These are phyloP conservation scores for Phytophthora rubi DNA, from an alignment of 352 stramenopile species.

Conservation along the genomic window DNA sequence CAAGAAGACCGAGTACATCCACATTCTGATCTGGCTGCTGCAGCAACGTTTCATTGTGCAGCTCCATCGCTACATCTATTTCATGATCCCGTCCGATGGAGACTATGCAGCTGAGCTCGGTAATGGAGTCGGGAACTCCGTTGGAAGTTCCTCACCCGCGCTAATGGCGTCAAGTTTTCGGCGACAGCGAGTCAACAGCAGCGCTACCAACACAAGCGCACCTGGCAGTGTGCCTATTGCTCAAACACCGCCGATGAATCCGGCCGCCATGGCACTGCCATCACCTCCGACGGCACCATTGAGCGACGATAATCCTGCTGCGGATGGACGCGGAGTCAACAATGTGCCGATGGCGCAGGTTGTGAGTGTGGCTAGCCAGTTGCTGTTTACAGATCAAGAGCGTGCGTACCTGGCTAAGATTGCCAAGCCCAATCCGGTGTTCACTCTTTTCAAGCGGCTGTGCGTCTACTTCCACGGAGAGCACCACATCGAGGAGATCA, in stretches of 20 bases:
- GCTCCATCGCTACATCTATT: slow-evolving; percentile 87
- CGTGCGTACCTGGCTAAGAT: slow-evolving; percentile 83
- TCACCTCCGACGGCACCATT: slow-evolving; percentile 27
- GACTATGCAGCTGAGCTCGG: slow-evolving; percentile 46
- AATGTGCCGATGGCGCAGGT: slow-evolving; percentile 36
- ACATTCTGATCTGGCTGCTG: slow-evolving; percentile 90
- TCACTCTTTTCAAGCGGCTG: slow-evolving; percentile 81
- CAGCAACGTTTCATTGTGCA: slow-evolving; percentile 85
- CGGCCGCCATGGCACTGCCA: slow-evolving; percentile 23
- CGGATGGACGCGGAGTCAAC: slow-evolving; percentile 16
- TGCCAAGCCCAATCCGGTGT: slow-evolving; percentile 79
- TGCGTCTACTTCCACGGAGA: slow-evolving; percentile 89
- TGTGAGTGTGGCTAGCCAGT: slow-evolving; percentile 45
- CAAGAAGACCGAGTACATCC: slow-evolving; percentile 87
- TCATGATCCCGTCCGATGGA: slow-evolving; percentile 81
- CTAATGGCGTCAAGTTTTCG: slow-evolving; percentile 36
- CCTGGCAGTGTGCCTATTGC: slow-evolving; percentile 34
- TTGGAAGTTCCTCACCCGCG: slow-evolving; percentile 45
- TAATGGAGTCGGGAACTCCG: slow-evolving; percentile 16
- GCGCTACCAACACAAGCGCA: slow-evolving; percentile 30
- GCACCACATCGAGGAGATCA: slow-evolving; percentile 89
- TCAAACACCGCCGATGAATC: slow-evolving; percentile 39
- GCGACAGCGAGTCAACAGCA: slow-evolving; percentile 37
- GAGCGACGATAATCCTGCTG: slow-evolving; percentile 11
- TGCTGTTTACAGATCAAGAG: slow-evolving; percentile 69